These are phyloP conservation scores for Wallacemonas sp. DNA, from an alignment of 208 protist species.

Conservation along the genomic window DNA sequence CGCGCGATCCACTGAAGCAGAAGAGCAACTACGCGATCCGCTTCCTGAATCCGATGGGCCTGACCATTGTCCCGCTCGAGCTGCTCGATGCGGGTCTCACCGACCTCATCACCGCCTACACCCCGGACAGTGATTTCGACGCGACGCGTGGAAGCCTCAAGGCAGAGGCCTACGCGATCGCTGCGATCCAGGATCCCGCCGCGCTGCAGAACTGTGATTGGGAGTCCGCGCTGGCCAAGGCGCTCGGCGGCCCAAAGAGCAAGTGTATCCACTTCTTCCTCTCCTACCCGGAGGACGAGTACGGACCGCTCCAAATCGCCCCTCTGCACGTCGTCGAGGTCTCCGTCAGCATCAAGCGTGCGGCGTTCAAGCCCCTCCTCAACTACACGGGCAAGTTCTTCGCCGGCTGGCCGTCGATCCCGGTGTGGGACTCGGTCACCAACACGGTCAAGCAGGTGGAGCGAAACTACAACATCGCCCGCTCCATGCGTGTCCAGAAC, in stretches of 20 bases:
- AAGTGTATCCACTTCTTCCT: conserved; percentile 42
- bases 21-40: conserved; percentile 65
- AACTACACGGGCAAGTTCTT: conserved; percentile 72
- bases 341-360: conserved; percentile 54
- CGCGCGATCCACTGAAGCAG: conserved; percentile 52
- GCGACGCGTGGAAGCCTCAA: conserved; percentile 17
- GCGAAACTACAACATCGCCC: conserved; percentile 49
- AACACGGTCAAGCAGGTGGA: conserved; percentile 35
- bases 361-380: conserved; percentile 27
- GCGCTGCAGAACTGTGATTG: conserved; percentile 29
- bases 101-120: conserved; percentile 11
- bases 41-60: conserved; percentile 47
- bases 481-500: not conserved
- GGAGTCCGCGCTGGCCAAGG: conserved; percentile 27
- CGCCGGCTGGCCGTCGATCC: conserved; percentile 68
- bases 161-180: conserved; percentile 46
- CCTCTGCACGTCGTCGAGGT: conserved; percentile 56
- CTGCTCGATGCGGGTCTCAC: conserved; percentile 28
- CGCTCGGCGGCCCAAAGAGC: conserved; percentile 32
- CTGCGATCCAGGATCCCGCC: conserved; percentile 29
- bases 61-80: conserved; percentile 51
- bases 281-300: conserved; percentile 23
- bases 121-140: conserved; percentile 4
- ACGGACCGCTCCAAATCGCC: conserved; percentile 30
- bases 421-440: conserved; percentile 58